phyloP scores from a whole-genome alignment of 371 early-diverging fungal genomes.

The Apophysomyces trapeziformis region DNA sequence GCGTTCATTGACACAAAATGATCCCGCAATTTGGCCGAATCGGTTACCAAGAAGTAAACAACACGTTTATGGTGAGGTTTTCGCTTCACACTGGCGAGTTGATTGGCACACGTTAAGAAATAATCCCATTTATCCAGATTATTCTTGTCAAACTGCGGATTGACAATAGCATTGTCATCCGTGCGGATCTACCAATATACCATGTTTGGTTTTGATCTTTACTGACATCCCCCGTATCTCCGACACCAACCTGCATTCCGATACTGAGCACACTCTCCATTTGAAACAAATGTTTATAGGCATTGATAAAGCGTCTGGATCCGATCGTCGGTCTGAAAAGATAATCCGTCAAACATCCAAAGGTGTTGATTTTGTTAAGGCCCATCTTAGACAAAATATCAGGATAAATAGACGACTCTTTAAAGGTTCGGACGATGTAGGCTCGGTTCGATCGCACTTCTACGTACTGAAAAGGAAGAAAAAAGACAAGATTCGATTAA shows the following conservation, averaged over 20 bases:
- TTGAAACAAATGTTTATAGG: constrained; percentile 32
- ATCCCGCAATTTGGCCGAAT: constrained; percentile 29
- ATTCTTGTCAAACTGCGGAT: constrained; percentile 32
- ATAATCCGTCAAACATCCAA: constrained; percentile 38
- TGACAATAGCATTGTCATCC: constrained; percentile 34
- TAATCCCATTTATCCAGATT: constrained; percentile 31
- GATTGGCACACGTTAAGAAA: constrained; percentile 42
- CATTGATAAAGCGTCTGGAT: constrained; percentile 34
- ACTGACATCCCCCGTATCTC: background rate
- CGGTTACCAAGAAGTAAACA: constrained; percentile 40
- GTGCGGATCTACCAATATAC: constrained; percentile 27
- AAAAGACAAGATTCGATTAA: background rate
- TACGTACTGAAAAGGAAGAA: constrained; percentile 22
- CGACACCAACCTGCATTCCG: constrained; percentile 32
- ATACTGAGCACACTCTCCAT: constrained; percentile 41
- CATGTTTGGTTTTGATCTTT: background rate
- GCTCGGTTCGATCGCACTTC: constrained; percentile 39
- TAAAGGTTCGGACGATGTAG: constrained; percentile 37
- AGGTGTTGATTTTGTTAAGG: constrained; percentile 33
- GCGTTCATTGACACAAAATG: constrained; percentile 36
- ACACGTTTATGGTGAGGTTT: constrained; percentile 32
- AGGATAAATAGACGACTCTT: constrained; percentile 32
- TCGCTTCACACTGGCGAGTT: constrained; percentile 29
- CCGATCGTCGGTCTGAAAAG: constrained; percentile 41
- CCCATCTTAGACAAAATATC: constrained; percentile 27